Evolutionary conservation across 2,329 filamentous ascomycete genomes (phyloP), one percentile per base, ranked within the genome.

Genomic region (Fusarium buxicola): DNA sequence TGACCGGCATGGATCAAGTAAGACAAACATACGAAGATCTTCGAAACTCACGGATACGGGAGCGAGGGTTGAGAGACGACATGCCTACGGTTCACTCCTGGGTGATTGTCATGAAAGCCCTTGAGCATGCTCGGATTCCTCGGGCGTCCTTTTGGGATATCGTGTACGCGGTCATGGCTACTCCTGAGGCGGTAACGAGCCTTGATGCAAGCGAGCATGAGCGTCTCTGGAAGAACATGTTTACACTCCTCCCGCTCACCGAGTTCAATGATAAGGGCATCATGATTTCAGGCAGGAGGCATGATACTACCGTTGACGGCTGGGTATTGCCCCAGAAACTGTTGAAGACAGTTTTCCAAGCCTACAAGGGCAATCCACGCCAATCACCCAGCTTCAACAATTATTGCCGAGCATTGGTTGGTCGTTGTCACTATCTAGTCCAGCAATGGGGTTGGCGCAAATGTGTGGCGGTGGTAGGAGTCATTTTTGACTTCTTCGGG

Each of bases 401-500:
- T 57, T 90, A 90, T 66, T 88, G 85, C 58, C 81, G 84, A 15
- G 82, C 85, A 7, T 71, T 88, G 5, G 75, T 89, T 28, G 80
- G 80, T 15, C 83, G 88, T 27, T 90, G 88, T 60, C 83, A 89
- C 68, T 84, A 84, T 69, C 79, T 90, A 9, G 84, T 89, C 41
- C 78, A 83, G 55, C 83, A 87, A 72, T 91, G 88, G 88, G 86
- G 86, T 5, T 90, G 88, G 88, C 78, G 78, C 32, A 84, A 79
- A 58, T 85, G 83, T 65, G 84, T 82, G 41, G 76, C 80, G 10
- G 80, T 89, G 12, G 77, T 89, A 28, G 86, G 87, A 2, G 78
- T 82, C 2, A 82, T 90, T 3, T 90, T 90, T 60, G 87, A 90
- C 72, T 90, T 89, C 69, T 90, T 90, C 65, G 87, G 86, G 9